Conservation (phyloP, 345 rosid genomes). For the Chamaenerion angustifolium region DNA sequence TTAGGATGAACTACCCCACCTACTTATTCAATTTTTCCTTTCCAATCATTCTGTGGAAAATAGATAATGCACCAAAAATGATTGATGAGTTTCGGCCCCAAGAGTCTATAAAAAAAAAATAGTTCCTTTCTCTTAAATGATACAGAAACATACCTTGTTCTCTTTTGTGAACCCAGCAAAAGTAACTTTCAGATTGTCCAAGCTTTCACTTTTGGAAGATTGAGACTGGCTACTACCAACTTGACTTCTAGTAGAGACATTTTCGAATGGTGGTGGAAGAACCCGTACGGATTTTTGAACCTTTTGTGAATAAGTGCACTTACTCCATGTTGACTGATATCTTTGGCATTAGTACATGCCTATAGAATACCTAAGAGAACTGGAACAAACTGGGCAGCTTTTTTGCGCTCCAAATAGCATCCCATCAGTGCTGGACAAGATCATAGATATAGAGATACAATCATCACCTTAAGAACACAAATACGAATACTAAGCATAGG, state of each 20-base stretch:
- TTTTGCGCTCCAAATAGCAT: conserved; percentile 88
- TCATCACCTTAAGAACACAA: background rate
- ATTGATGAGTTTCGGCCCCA: too few relatives aligned
- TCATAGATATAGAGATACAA: background rate
- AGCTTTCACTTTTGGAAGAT: conserved; percentile 42
- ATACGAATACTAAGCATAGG: too few relatives aligned
- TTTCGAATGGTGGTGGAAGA: conserved; percentile 14
- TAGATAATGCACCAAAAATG: background rate
- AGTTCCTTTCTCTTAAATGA: too few relatives aligned
- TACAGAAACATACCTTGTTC: conserved; percentile 27
- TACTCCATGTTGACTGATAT: conserved; percentile 78
- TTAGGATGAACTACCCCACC: conserved; percentile 67
- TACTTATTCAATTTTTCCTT: conserved; percentile 50
- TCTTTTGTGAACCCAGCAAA: conserved; percentile 51
- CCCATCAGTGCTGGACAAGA: conserved; percentile 67
- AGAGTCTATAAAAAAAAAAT: too few relatives aligned
- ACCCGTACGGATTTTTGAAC: conserved; percentile 46
- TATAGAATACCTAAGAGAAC: conserved; percentile 59
- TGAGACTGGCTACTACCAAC: conserved; percentile 25
- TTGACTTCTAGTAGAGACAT: too few relatives aligned
- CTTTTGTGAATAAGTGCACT: conserved; percentile 71
- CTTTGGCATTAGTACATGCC: conserved; percentile 63
- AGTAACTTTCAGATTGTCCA: conserved; percentile 59
- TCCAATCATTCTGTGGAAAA: conserved; percentile 71
- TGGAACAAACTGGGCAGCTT: conserved; percentile 54